phyloP scores from a whole-genome alignment of 2,329 filamentous ascomycete genomes.

The Aureobasidium vineae region DNA sequence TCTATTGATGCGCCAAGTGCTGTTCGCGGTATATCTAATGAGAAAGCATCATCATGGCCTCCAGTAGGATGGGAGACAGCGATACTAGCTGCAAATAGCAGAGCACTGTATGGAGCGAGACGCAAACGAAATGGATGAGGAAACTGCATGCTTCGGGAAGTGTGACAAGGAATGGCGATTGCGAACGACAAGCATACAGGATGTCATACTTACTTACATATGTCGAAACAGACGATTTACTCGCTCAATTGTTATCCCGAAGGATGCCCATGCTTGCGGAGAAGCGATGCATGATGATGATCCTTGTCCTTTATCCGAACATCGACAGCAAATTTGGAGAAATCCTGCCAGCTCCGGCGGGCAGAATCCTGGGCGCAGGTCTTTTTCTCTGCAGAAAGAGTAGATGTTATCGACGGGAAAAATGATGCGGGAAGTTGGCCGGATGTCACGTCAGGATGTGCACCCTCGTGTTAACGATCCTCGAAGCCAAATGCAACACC shows the following conservation, averaged over 20 bases:
- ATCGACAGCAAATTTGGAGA: background rate
- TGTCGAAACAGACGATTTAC: too few relatives aligned
- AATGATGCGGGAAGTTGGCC: conserved; percentile 12
- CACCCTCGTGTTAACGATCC: background rate
- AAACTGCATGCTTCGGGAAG: background rate
- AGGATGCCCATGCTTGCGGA: background rate
- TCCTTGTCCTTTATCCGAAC: conserved; percentile 7
- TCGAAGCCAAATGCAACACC: background rate
- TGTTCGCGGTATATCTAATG: conserved; percentile 10
- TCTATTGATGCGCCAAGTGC: conserved; percentile 33
- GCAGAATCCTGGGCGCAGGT: background rate
- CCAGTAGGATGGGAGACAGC: background rate
- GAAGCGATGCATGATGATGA: background rate
- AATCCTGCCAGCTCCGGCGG: background rate
- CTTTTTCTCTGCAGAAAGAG: background rate
- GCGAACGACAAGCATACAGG: background rate
- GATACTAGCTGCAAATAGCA: background rate
- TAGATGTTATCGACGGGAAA: background rate
- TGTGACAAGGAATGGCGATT: background rate
- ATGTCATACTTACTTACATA: background rate
- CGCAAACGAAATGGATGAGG: background rate
- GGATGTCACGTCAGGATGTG: conserved; percentile 2
- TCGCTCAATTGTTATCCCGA: background rate
- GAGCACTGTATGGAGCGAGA: background rate
- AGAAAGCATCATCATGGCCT: background rate